Evolutionary conservation across 495 filamentous ascomycete genomes (phyloP).

Genomic region (Penicillium salamii): DNA sequence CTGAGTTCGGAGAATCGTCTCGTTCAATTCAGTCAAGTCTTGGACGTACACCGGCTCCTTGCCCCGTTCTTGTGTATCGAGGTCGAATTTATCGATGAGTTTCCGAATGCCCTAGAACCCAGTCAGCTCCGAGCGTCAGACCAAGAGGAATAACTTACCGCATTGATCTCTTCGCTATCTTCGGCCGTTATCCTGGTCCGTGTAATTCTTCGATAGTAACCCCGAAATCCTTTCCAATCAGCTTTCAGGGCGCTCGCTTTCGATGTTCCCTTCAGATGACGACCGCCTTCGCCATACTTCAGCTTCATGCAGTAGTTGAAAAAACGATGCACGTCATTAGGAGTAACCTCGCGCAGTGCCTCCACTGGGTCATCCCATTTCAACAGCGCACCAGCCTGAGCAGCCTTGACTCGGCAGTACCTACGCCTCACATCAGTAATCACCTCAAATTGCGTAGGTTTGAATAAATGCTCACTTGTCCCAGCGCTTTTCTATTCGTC

Average conservation of each 20-base stretch:
- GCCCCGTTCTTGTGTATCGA: slow-evolving; percentile 6
- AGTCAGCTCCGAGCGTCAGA: too few relatives aligned
- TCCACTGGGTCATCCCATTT: not conserved
- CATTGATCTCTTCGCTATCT: slow-evolving; percentile 5
- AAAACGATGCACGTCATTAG: not conserved
- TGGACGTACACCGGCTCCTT: slow-evolving; percentile 22
- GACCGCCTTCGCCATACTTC: not conserved
- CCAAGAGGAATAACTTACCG: not conserved
- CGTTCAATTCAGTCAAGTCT: slow-evolving; percentile 11
- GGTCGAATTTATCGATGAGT: not conserved
- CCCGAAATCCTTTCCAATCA: slow-evolving; percentile 9
- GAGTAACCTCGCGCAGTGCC: not conserved
- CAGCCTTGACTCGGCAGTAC: too few relatives aligned
- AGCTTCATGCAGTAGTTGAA: not conserved
- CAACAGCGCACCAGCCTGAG: too few relatives aligned
- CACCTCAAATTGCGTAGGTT: too few relatives aligned
- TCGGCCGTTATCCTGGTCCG: not conserved
- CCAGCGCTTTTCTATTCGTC: too few relatives aligned
- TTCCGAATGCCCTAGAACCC: not conserved
- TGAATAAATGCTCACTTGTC: too few relatives aligned
- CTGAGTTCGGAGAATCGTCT: slow-evolving; percentile 17
- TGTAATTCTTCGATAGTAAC: slow-evolving; percentile 1
- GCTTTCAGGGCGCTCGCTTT: not conserved
- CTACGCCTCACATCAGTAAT: too few relatives aligned
- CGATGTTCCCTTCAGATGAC: not conserved